A percentile compares a stretch with the other conserved stretches of the same genome.
These are phyloP conservation scores for Pichia exigua DNA, from an alignment of 805 yeast genomes.

Conservation along the genomic window DNA sequence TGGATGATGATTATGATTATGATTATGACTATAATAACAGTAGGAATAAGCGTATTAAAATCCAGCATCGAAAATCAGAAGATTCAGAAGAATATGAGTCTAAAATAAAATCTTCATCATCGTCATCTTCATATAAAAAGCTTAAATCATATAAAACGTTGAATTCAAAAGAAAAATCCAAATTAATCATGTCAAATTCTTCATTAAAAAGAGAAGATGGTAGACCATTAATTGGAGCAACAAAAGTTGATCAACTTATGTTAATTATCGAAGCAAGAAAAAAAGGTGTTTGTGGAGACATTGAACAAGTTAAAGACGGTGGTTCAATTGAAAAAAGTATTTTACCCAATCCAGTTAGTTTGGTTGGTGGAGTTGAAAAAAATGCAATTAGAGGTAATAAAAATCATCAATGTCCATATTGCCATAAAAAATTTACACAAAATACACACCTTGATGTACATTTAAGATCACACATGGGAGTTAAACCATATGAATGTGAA, in stretches of 20 bases:
- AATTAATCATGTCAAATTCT: slow-evolving; percentile 9
- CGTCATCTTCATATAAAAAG: not conserved
- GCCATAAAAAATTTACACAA: slow-evolving; percentile 76
- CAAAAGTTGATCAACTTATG: slow-evolving; percentile 88
- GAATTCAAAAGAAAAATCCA: not conserved
- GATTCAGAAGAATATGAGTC: too few species aligned
- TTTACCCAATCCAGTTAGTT: slow-evolving; percentile 47
- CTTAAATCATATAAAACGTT: not conserved
- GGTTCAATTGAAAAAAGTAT: slow-evolving; percentile 41
- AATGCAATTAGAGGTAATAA: slow-evolving; percentile 40
- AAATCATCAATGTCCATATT: slow-evolving; percentile 65
- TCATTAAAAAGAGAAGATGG: slow-evolving; percentile 48
- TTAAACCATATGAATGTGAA: slow-evolving; percentile 73
- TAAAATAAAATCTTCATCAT: not conserved
- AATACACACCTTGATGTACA: slow-evolving; percentile 90
- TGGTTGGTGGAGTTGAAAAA: slow-evolving; percentile 77
- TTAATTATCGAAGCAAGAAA: slow-evolving; percentile 83
- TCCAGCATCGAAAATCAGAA: not conserved
- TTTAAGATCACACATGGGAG: slow-evolving; percentile 78
- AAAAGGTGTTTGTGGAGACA: slow-evolving; percentile 59
- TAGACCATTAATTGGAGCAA: slow-evolving; percentile 70
- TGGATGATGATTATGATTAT: not conserved
- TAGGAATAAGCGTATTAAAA: not conserved
- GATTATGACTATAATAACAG: too few species aligned
- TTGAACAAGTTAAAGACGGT: slow-evolving; percentile 51